Evolutionary conservation across 257 asterid species (phyloP).

Genomic region (Primulina huaijiensis): DNA sequence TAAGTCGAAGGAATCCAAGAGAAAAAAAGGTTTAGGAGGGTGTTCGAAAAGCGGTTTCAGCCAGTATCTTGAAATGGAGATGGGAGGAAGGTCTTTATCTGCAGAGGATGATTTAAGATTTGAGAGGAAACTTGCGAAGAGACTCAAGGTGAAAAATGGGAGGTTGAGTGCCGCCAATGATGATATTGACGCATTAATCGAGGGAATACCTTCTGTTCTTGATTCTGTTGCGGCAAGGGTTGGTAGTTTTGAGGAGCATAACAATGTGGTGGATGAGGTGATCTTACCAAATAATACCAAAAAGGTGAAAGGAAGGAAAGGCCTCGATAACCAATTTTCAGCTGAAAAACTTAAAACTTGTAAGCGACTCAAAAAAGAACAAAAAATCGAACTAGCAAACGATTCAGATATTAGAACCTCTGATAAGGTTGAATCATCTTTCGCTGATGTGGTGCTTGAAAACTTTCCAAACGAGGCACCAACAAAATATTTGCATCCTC

Average conservation of each 20-base stretch:
- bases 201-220: conserved; percentile 54
- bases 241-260: conserved; percentile 35
- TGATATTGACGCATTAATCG: conserved; percentile 52
- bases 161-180: conserved; percentile 51
- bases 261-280: conserved; percentile 29
- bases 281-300: conserved; percentile 29
- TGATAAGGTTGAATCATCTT: no score
- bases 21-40: conserved; percentile 27
- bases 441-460: no score
- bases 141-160: conserved; percentile 71
- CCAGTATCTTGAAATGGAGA: conserved; percentile 59
- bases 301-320: conserved; percentile 34
- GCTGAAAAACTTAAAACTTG: conserved; percentile 13
- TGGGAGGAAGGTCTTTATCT: conserved; percentile 32
- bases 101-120: conserved; percentile 53
- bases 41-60: conserved; percentile 44
- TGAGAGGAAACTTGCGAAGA: conserved; percentile 79
- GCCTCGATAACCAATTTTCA: conserved; percentile 20
- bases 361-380: conserved; percentile 29
- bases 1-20: conserved; percentile 34
- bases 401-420: neutral
- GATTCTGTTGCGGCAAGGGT: conserved; percentile 31
- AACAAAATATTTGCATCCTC: conserved; percentile 69
- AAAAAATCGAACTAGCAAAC: conserved; percentile 21
- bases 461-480: conserved; percentile 11